phyloP scores from a whole-genome alignment of 78 protist genomes.

The Emiliania huxleyi region DNA sequence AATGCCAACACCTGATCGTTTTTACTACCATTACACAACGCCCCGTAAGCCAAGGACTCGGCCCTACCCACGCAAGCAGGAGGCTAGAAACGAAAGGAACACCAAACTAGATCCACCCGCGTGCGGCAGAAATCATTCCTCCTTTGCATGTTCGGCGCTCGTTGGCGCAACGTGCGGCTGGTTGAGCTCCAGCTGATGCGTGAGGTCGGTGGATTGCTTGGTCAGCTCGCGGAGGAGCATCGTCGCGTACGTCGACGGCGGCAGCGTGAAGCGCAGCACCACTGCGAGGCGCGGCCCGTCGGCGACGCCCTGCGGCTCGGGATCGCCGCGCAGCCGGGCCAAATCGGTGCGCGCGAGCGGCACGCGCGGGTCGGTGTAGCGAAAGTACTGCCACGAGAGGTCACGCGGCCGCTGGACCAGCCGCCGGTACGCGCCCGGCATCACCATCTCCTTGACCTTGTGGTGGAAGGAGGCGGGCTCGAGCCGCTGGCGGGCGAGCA shows the following conservation, averaged over 20 bases:
- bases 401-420: constrained; percentile 31
- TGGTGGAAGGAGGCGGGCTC: neutral
- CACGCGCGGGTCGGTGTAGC: neutral
- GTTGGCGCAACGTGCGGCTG: too few relatives aligned
- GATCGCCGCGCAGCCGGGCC: neutral
- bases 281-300: constrained; percentile 41
- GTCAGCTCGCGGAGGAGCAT: constrained; percentile 76
- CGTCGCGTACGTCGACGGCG: constrained; percentile 77
- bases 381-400: neutral
- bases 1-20: too few relatives aligned
- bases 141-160: too few relatives aligned
- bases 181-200: neutral
- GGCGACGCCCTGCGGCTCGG: neutral
- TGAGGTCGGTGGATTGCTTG: neutral
- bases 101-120: too few relatives aligned
- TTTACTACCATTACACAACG: too few relatives aligned
- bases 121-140: too few relatives aligned
- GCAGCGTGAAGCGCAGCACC: constrained; percentile 61
- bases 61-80: too few relatives aligned
- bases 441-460: neutral
- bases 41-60: too few relatives aligned
- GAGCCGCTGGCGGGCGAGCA: neutral
- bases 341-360: constrained; percentile 24
- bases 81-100: too few relatives aligned
- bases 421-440: constrained; percentile 42